phyloP scores from a whole-genome alignment of 2,329 filamentous ascomycete genomes.

The Tolypocladium guangdongense region DNA sequence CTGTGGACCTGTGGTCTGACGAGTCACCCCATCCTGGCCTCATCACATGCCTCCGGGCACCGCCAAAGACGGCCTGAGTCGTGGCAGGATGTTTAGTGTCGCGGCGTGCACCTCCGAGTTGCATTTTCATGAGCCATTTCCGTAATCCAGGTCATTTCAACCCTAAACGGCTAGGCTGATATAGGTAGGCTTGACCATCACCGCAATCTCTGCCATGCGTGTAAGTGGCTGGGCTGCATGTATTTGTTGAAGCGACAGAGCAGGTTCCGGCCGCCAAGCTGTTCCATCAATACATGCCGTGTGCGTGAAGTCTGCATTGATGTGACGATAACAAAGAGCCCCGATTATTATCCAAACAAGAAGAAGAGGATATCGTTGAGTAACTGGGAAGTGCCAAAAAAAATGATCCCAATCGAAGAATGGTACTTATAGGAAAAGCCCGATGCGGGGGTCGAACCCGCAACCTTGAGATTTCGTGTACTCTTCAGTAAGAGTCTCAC shows the following conservation, averaged over 20 bases:
- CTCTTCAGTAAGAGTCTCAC: constrained; percentile 53
- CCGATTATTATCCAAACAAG: neutral
- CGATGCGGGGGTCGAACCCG: constrained; percentile 39
- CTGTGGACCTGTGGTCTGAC: neutral
- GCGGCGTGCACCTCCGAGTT: neutral
- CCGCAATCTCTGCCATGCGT: neutral
- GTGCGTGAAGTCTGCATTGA: neutral
- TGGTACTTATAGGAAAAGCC: constrained; percentile 23
- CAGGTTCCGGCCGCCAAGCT: neutral
- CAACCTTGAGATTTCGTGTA: constrained; percentile 33
- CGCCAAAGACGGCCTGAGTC: neutral
- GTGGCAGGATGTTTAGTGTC: neutral
- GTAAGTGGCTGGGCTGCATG: neutral
- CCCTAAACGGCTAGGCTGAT: neutral
- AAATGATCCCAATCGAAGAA: constrained; percentile 4
- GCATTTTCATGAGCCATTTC: neutral
- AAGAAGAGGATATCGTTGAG: neutral
- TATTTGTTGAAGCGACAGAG: neutral
- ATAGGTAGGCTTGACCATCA: neutral
- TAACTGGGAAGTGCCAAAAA: constrained; percentile 3
- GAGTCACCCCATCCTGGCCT: neutral
- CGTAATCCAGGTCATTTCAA: neutral
- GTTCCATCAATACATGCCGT: neutral
- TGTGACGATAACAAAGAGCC: neutral
- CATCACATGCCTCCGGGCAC: neutral